Evolutionary conservation across 1,284 basidiomycete species (phyloP), one percentile per base, ranked within the genome.

Genomic region (Puccinia hordei): DNA sequence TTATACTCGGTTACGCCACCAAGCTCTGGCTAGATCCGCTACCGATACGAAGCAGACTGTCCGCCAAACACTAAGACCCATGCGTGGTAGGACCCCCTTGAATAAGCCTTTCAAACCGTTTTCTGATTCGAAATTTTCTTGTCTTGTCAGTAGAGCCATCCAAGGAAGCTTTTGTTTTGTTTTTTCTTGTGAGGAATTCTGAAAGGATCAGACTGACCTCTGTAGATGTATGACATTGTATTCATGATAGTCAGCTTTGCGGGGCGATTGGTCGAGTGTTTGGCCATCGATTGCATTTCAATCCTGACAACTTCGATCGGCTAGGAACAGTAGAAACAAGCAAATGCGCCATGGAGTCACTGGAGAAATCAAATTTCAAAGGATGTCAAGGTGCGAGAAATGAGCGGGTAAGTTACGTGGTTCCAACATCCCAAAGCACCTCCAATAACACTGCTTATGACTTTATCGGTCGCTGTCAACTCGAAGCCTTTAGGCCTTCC

Each of bases 261-360:
- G 12, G 77, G 77, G 17, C 77, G 66, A n/a, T 57, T 69, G 30
- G 38, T 19, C 5, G 55, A 53, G 44, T 71, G 77, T 30, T 80
- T 53, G 46, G 69, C 77, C 77, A 80, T 80, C 2, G 77, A 80
- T 73, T 80, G 77, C 77, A 80, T 80, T 49, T 80, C 77, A 57
- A 80, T 69, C n/a, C 77, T 66, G 19, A 80, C 77, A 22, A 80
- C 77, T 61, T 80, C 77, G 30, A 80, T 80, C 17, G 77, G 77
- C 77, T 80, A 51, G 19, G n/a, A 73, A 15, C 17, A 73, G 51
- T 38, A n/a, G 17, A 19, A 41, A 24, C 24, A 24, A 44, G 27
- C 6, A 2, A 30, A 33, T 59, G 68, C 19, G 24, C 30, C 2
- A 41, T 13, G 44, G 12, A 77, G 61, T 68, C 51, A 12, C 5